These are phyloP conservation scores for Allium fistulosum DNA, from an alignment of 106 monocot species.

Conservation along the genomic window DNA sequence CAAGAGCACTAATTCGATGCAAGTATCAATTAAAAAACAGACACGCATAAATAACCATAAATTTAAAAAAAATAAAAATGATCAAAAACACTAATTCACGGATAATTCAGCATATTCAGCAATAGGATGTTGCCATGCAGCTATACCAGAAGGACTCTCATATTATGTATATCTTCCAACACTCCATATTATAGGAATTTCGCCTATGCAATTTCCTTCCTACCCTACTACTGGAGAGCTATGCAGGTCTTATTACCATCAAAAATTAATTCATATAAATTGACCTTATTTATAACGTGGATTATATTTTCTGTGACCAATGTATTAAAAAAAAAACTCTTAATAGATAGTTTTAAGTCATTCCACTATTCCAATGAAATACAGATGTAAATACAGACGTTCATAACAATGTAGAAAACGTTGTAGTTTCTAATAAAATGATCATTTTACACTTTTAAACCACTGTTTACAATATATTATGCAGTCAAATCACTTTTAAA, in stretches of 20 bases:
- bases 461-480: too few species aligned
- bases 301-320: not conserved
- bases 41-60: too few species aligned
- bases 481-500: too few species aligned
- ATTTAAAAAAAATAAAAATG: not conserved
- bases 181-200: slow-evolving; percentile 62
- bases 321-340: not conserved
- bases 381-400: too few species aligned
- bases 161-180: slow-evolving; percentile 29
- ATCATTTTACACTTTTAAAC: not conserved
- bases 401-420: not conserved
- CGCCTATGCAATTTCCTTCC: slow-evolving; percentile 90
- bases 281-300: not conserved
- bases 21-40: too few species aligned
- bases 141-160: slow-evolving; percentile 20
- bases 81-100: too few species aligned
- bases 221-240: slow-evolving; percentile 99
- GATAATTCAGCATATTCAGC: slow-evolving; percentile 31
- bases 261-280: not conserved
- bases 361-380: not conserved
- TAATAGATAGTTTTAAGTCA: not conserved
- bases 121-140: slow-evolving; percentile 49
- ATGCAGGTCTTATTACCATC: slow-evolving; percentile 63
- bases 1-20: too few species aligned
- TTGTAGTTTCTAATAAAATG: not conserved